A percentile compares a stretch with the other conserved stretches of the same genome.
Conservation (phyloP, 2,329 filamentous ascomycete genomes). For the Fusarium concolor region DNA sequence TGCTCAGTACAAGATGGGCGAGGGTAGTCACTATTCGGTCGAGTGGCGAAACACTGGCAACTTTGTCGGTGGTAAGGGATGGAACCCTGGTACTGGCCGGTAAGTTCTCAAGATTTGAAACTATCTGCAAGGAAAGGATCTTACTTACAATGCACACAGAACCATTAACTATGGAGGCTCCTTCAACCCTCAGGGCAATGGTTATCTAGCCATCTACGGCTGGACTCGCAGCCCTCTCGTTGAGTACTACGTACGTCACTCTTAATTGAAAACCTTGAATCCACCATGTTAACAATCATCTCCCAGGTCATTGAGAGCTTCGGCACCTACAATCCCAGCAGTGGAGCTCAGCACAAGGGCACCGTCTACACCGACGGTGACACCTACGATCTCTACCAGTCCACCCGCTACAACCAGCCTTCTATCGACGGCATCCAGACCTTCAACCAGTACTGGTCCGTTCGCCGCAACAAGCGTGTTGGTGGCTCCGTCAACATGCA, state of each 20-base stretch:
- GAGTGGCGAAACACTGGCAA: slow-evolving; percentile 25
- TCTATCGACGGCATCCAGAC: slow-evolving; percentile 3
- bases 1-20: slow-evolving; percentile 6
- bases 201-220: slow-evolving; percentile 15
- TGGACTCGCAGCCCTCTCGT: slow-evolving; percentile 22
- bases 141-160: neutral
- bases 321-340: slow-evolving; percentile 3
- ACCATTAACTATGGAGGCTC: slow-evolving; percentile 22
- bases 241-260: slow-evolving; percentile 12
- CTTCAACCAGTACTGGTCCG: slow-evolving; percentile 27
- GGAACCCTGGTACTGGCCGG: slow-evolving; percentile 26
- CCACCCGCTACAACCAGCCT: slow-evolving; percentile 5
- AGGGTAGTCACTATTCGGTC: slow-evolving; percentile 10
- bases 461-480: slow-evolving; percentile 20
- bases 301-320: slow-evolving; percentile 8
- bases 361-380: slow-evolving; percentile 22
- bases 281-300: accelerated
- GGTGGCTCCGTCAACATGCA: slow-evolving; percentile 22
- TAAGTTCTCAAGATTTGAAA: neutral
- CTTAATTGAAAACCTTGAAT: accelerated
- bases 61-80: slow-evolving; percentile 25
- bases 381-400: slow-evolving; percentile 13
- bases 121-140: accelerated
- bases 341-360: slow-evolving; percentile 4
- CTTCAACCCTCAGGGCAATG: slow-evolving; percentile 20